Evolutionary conservation across 495 filamentous ascomycete genomes (phyloP).

Genomic region (Trypethelium eluteriae): DNA sequence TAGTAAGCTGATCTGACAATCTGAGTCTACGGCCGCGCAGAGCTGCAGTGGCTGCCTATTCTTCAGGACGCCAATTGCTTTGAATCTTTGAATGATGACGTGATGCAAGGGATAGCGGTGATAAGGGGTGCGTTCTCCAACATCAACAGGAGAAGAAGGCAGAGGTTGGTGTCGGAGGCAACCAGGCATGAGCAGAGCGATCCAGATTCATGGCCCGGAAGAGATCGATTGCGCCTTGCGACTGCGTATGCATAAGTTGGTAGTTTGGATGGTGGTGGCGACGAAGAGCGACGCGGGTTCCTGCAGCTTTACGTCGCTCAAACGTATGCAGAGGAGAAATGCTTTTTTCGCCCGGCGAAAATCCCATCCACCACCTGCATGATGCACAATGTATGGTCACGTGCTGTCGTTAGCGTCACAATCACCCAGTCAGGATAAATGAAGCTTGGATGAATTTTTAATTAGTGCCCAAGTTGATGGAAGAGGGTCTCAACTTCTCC

Average conservation of each 20-base stretch:
- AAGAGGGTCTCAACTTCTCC: too few relatives aligned
- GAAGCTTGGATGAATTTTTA: too few relatives aligned
- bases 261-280: background rate
- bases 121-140: background rate
- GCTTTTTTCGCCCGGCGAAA: background rate
- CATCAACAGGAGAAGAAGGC: background rate
- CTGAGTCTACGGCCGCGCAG: background rate
- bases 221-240: too few relatives aligned
- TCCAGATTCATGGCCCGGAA: too few relatives aligned
- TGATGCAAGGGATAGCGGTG: background rate
- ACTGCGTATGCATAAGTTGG: too few relatives aligned
- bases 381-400: background rate
- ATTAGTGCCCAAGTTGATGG: too few relatives aligned
- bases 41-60: slow-evolving; percentile 3
- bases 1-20: slow-evolving; percentile 11
- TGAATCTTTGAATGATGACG: background rate
- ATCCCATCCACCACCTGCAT: too few relatives aligned
- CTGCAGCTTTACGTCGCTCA: background rate
- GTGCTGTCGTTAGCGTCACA: background rate
- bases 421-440: background rate
- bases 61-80: background rate
- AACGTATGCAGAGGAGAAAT: background rate
- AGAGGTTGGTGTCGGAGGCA: too few relatives aligned
- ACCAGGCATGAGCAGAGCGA: too few relatives aligned
- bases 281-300: slow-evolving; percentile 5